Base-by-base conservation (phyloP, 2,329 filamentous ascomycete genomes). In the Colletotrichum somersetense region DNA sequence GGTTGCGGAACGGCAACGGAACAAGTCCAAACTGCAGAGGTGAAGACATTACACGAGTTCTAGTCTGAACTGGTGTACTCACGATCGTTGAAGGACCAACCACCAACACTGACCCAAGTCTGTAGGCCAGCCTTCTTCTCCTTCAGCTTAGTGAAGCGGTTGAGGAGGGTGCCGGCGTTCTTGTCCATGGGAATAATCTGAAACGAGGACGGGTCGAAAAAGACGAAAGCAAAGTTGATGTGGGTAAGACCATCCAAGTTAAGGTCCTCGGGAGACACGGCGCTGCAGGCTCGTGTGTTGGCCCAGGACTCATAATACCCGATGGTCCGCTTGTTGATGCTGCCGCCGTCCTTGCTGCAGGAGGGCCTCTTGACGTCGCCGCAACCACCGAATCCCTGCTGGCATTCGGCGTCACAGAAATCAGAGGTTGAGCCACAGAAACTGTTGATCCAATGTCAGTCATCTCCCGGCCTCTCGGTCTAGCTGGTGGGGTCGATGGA, bases 21-120 rank as follows among this genome's bases (percentile, higher is more conserved):
- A 8, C 5, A 20, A 2, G 6, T 18, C 26, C 26, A 26, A 26
- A 26, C 26, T 26, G 26, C 26, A 26, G 1, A 26, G 26, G 26
- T 3, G 26, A 26, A 23, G 46, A 26, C 11, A 14, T 23, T 26
- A 5, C 23, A 50, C 12, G 12, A 4, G 11, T 14, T 23, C 11
- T 11, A 12, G 12, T 26, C 67, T 50, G 6, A 0, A 63, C 52
- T 5, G 26, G 30, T 7, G 66, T 79, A 80, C n/a, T 26, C n/a
- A 8, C 77, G 69, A 0, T 81, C 79, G n/a, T 80, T 84, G 14
- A 81, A 77, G 0, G 77, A 76, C 82, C 82, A 85, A 8, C 85
- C 85, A 14, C 85, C 83, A 20, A 86, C 73, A 2, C 81, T 78
- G 20, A 86, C 78, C 75, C 77, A 81, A 0, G 80, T 79, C 67